A percentile compares a stretch with the other conserved stretches of the same genome.
Evolutionary conservation across 2,329 filamentous ascomycete genomes (phyloP).

Genomic region (Ceratocystis variospora): DNA sequence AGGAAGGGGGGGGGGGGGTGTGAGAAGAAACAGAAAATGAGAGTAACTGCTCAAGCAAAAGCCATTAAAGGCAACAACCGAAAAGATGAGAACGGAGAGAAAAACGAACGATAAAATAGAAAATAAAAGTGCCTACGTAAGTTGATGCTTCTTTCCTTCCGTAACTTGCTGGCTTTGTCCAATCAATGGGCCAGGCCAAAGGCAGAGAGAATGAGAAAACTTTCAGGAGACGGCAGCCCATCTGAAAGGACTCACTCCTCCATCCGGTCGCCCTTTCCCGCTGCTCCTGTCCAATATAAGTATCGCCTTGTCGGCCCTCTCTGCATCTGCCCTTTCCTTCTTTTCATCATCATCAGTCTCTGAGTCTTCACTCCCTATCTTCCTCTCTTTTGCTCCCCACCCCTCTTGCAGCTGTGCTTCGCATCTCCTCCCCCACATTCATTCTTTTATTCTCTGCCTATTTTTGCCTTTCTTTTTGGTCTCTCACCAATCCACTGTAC

Average conservation of each 20-base stretch:
- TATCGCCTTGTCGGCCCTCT: not conserved
- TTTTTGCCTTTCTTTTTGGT: not conserved
- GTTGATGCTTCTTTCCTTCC: not conserved
- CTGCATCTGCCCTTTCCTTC: conserved; percentile 1
- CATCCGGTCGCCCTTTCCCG: not conserved
- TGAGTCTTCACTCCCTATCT: conserved; percentile 9
- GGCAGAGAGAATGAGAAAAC: not conserved
- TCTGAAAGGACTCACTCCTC: not conserved
- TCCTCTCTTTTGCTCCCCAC: not conserved
- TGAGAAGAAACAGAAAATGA: not conserved
- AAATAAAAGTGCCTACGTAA: not conserved
- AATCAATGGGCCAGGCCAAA: not conserved
- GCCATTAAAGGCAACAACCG: not conserved
- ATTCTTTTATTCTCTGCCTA: conserved; percentile 2
- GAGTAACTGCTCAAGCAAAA: not conserved
- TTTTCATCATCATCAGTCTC: conserved; percentile 9
- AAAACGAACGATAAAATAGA: not conserved
- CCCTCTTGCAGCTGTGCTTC: not conserved
- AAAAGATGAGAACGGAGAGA: not conserved
- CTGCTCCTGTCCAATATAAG: not conserved
- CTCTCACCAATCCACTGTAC: conserved; percentile 1
- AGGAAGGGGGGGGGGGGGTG: not conserved
- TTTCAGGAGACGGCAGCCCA: not conserved
- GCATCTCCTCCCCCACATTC: conserved; percentile 1
- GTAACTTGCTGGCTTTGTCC: not conserved